Evolutionary conservation across 768 basidiomycete species (phyloP), one percentile per base, ranked within the genome.

Genomic region (Pulveroboletus sp.): DNA sequence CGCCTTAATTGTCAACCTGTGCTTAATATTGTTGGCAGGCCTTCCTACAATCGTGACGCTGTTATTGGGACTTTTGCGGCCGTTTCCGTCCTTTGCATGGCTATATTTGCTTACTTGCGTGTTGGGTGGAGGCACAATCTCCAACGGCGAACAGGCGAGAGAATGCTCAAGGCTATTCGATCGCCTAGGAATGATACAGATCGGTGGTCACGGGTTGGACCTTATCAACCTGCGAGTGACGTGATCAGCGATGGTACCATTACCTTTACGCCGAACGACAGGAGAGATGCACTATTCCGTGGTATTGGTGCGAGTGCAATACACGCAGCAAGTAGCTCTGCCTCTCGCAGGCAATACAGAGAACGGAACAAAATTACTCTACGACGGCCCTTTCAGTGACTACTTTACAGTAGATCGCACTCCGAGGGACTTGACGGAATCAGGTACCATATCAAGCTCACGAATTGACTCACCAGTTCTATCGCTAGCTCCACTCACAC

Each of bases 41-140:
- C 89, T 68, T 78, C 89, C 57, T 68, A 71, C 40, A 83, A 90
- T 61, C 80, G 73, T 27, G 81, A 82, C 2, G 83, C 82, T 9
- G 82, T 89, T 4, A 81, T 82, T 2, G 88, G 84, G 7, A 79
- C 83, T n/a, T 90, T 91, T 64, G 73, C 85, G 7, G 81, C 74
- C 10, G 76, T 84, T 38, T 88, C 84, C 7, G 60, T 91, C 18
- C 67, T 76, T 33, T 70, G 75, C 6, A 74, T 78, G 1, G 73
- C 72, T 1, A 54, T 83, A 21, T 56, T 74, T 8, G 64, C 76
- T 8, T 76, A 75, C 8, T 17, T 74, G 76, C 60, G 61, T 72
- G 38, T 67, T 73, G 40, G 49, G 18, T 58, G 58, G 50, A 50
- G 43, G 41, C 69, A 75, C 39, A 76, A 72, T 30, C 66, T 13